Evolutionary conservation across 768 basidiomycete species (phyloP).

Genomic region (Glaciozyma antarctica): DNA sequence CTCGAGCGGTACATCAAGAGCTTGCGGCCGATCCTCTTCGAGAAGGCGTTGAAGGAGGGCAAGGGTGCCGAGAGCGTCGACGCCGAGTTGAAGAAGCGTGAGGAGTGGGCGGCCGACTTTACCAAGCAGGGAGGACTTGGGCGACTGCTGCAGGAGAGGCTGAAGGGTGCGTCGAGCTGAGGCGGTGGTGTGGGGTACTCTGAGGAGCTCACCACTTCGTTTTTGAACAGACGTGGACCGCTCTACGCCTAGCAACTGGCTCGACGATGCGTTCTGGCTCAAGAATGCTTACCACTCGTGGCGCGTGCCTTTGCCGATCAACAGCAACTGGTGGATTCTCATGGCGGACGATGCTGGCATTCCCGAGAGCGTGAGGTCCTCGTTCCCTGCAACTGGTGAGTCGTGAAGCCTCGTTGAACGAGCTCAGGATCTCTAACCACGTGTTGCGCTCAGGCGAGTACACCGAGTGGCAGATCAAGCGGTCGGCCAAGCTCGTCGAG

Average conservation of each 20-base stretch:
- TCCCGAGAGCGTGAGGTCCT: constrained; percentile 41
- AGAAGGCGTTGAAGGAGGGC: constrained; percentile 53
- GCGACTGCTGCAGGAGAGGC: constrained; percentile 56
- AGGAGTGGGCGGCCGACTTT: constrained; percentile 60
- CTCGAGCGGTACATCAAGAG: constrained; percentile 69
- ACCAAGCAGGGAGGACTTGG: constrained; percentile 54
- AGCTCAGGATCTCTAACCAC: background rate
- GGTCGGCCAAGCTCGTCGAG: constrained; percentile 70
- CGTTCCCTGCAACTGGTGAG: constrained; percentile 22
- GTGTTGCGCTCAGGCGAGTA: constrained; percentile 38
- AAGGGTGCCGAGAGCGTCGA: constrained; percentile 38
- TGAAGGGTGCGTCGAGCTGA: constrained; percentile 51
- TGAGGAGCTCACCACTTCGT: background rate
- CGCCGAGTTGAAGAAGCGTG: constrained; percentile 49
- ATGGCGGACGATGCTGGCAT: constrained; percentile 63
- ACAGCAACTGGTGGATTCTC: constrained; percentile 95
- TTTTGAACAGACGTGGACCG: constrained; percentile 59
- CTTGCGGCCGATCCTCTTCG: constrained; percentile 65
- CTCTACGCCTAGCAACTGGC: constrained; percentile 79
- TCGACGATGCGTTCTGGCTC: constrained; percentile 86
- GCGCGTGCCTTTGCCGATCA: constrained; percentile 71
- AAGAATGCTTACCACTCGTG: constrained; percentile 79
- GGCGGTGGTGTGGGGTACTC: background rate
- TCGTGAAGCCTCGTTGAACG: background rate
- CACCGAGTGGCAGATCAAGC: constrained; percentile 72